Base-by-base conservation (phyloP, 257 asterid species). In the Penstemon davidsonii region DNA sequence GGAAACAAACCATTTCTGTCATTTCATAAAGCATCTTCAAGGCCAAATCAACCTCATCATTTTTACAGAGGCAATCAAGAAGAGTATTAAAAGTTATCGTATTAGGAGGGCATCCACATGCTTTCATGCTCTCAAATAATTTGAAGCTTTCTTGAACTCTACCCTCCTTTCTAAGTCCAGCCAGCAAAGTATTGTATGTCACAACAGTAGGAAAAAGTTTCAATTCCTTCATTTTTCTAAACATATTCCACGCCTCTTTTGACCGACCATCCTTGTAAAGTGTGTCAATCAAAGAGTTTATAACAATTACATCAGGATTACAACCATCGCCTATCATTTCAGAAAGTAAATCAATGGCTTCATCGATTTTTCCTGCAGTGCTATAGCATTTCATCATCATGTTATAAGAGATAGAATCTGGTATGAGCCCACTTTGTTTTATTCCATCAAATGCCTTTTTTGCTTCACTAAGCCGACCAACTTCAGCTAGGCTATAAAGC, bases 321-420 rank as follows among this genome's bases (percentile, higher is more conserved):
- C 93, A 88, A 33, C 85, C 92, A 54, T 73, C 81, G 45, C 87
- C 84, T 8, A 75, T 79, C 97, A 93, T 93, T 76, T 93, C 92
- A 13, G 77, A 47, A 37, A 90, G 86, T 52, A 93, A 74, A 42
- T 80, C 77, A 79, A 88, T 56, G 76, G 97, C 97, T 75, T 86
- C 87, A 61, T 93, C 97, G 55, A 87, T 76, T 85, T 90, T 86
- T 64, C 88, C 95, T 4, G 92, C 82, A 59, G 61, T 78, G 51
- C 87, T 85, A 56, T 90, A 88, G 76, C 97, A 93, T 85, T 85
- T 93, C 86, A 92, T 88, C 96, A 92, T 90, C 95, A 93, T 85
- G 82, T 88, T 90, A 78, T 90, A 93, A 61, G 97, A 75, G 41
- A 90, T 85, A 15, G 96, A 90, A 87, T 93, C 95, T n/a, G 98